Base-by-base conservation (phyloP, 2,329 filamentous ascomycete genomes). In the Xylariaceae sp. region DNA sequence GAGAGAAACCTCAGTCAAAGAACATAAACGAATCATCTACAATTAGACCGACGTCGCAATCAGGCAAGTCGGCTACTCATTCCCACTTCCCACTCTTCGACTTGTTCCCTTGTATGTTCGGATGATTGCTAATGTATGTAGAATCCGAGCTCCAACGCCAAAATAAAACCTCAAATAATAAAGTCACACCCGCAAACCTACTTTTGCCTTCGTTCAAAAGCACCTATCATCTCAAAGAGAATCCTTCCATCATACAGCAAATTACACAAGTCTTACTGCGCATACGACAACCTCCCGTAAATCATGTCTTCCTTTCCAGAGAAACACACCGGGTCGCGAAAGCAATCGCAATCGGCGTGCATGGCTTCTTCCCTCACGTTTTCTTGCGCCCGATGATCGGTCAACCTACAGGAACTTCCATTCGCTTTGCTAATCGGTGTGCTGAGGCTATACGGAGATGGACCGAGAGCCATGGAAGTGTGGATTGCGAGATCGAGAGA, bases 391-490 rank as follows among this genome's bases (percentile, higher is more conserved):
- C 87, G 17, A 88, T 99, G 60, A 86, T 97, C 14, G 94, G 94
- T 0, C 93, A 96, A 62, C 94, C 94, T 0, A 99, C 92, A 0
- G 94, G 94, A 6, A 99, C 94, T 1, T 97, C 93, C 0, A 84
- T 97, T 51, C 87, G 91, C 39, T 99, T 99, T 66, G 90, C 92
- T 10, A 93, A 89, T 57, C 87, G 93, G 64, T 89, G 88, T 16
- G 91, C 91, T 6, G 84, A 89, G 38, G 87, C 90, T 1, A 93
- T 99, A 61, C 82, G 87, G 52, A 80, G 86, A 54, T 99, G 92
- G 90, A 83, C 90, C 0, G 83, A 90, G 48, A 76, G 76, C 12
- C 83, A 90, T 58, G 87, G 88, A 1, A 90, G 86, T 54, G 73
- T 78, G 2, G 88, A 91, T 56, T 85, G 82, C 55, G 88, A 95